Percentiles rank a stretch among this genome's conserved stretches.
Evolutionary conservation across 495 filamentous ascomycete species (phyloP).

Genomic region (Tuber melanosporum): DNA sequence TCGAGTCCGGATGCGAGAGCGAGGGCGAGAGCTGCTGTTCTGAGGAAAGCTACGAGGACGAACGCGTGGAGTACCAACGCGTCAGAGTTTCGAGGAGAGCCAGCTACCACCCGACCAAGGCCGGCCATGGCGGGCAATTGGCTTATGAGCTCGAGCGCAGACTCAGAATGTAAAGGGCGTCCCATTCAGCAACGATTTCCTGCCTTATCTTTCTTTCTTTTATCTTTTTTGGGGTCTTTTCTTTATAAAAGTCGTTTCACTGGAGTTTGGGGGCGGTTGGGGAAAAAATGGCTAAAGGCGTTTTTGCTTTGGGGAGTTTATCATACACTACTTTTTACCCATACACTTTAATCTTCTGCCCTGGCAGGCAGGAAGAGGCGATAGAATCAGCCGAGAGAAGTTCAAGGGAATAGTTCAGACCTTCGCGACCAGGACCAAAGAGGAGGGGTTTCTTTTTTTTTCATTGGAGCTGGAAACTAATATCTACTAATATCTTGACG

Average conservation of each 20-base stretch:
- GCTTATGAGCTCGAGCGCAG: constrained; percentile 39
- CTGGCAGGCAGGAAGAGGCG: background rate
- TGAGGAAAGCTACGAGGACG: constrained; percentile 25
- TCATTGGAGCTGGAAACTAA: constrained; percentile 7
- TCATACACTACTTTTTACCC: constrained; percentile 1
- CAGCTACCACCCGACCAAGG: constrained; percentile 36
- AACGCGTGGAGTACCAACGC: constrained; percentile 22
- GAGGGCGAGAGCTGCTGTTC: constrained; percentile 34
- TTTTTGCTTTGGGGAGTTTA: constrained; percentile 8
- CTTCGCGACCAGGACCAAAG: background rate
- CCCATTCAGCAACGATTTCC: constrained; percentile 24
- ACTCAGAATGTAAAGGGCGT: constrained; percentile 35
- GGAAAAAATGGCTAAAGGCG: background rate
- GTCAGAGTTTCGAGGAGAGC: constrained; percentile 28
- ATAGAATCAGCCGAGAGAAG: background rate
- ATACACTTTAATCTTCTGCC: constrained; percentile 1
- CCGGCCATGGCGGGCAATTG: constrained; percentile 30
- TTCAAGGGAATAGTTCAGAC: background rate
- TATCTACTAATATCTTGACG: constrained; percentile 5
- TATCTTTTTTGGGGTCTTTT: background rate
- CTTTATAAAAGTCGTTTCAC: background rate
- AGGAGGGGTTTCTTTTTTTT: background rate
- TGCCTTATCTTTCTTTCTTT: background rate
- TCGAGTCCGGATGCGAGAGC: constrained; percentile 19
- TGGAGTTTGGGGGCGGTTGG: constrained; percentile 5